Base-by-base conservation (phyloP, 1,284 basidiomycete genomes). In the Papiliotrema nemorosa region DNA sequence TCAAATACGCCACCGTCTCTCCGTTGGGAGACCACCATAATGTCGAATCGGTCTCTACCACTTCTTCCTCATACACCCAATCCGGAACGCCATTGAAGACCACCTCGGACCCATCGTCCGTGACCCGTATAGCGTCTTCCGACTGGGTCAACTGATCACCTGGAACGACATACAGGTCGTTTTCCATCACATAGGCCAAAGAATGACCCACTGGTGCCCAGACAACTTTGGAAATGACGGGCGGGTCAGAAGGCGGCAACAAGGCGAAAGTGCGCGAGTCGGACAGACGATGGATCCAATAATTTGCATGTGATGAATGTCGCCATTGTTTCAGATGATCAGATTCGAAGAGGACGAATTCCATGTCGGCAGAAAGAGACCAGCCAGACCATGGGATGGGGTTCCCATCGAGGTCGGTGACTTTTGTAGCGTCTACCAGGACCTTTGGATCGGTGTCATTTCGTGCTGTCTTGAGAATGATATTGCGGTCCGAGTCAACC, bases 21-120 rank as follows among this genome's bases (percentile, higher is more conserved):
- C 86, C 85, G 59, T 88, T 83, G 0, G 92, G 92, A 25, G 87
- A 86, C 86, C 90, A 97, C 91, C 91, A 97, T 6, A 94, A 77
- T 0, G 91, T 85, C 45, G 74, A 84, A 62, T 91, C 84, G 31
- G 76, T 68, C 4, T 79, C 76, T 59, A 91, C 88, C 22, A 97
- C 74, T 69, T 97, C 92, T 72, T 97, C 92, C 72, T 97, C 92
- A 71, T 96, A 96, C 5, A 94, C 91, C 90, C 94, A 97, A 72
- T 96, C 91, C 0, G 91, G 89, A 0, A 97, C 86, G 5, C 92
- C 94, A 64, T 97, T 86, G 79, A 97, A 97, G 26, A 92, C 78
- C 0, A 87, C 87, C 0, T 82, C 78, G 40, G 86, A 88, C 1
- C 93, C 94, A 21, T 85, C 84, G 1, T 78, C 76, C 0, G 94